Conservation (phyloP, 2,329 filamentous ascomycete genomes). For the Rhynchosporium agropyri region DNA sequence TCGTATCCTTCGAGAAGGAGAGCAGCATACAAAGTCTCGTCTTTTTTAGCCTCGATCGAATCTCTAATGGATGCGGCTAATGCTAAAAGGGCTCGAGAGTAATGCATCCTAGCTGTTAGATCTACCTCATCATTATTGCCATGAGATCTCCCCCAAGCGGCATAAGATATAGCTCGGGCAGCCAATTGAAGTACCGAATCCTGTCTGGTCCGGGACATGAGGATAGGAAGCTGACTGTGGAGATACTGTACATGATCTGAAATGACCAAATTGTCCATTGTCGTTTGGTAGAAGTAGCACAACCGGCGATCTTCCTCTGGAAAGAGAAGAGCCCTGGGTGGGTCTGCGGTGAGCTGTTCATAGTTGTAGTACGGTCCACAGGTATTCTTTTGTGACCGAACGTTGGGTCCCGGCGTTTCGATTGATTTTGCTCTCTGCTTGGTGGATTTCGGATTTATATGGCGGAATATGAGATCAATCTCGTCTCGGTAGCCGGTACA, state of each 20-base stretch:
- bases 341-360: background rate
- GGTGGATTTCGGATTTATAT: slow-evolving; percentile 1
- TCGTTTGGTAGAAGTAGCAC: slow-evolving; percentile 25
- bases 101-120: slow-evolving; percentile 20
- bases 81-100: slow-evolving; percentile 22
- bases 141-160: slow-evolving; percentile 21
- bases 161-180: slow-evolving; percentile 25
- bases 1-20: slow-evolving; percentile 30
- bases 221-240: slow-evolving; percentile 25
- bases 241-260: slow-evolving; percentile 26
- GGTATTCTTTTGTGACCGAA: background rate
- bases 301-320: slow-evolving; percentile 18
- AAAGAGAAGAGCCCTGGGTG: slow-evolving; percentile 3
- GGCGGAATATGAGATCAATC: slow-evolving; percentile 27
- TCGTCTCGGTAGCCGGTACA: slow-evolving; percentile 28
- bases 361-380: background rate
- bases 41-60: slow-evolving; percentile 24
- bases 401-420: background rate
- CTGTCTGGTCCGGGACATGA: slow-evolving; percentile 16
- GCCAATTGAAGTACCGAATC: slow-evolving; percentile 23
- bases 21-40: slow-evolving; percentile 29
- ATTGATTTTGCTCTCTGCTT: background rate
- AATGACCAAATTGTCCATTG: slow-evolving; percentile 15
- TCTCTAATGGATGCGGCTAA: slow-evolving; percentile 23
- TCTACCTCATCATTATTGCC: background rate